Evolutionary conservation across 352 stramenopile species (phyloP), one percentile per base, ranked within the genome.

Genomic region (Saprolegnia parasitica): DNA sequence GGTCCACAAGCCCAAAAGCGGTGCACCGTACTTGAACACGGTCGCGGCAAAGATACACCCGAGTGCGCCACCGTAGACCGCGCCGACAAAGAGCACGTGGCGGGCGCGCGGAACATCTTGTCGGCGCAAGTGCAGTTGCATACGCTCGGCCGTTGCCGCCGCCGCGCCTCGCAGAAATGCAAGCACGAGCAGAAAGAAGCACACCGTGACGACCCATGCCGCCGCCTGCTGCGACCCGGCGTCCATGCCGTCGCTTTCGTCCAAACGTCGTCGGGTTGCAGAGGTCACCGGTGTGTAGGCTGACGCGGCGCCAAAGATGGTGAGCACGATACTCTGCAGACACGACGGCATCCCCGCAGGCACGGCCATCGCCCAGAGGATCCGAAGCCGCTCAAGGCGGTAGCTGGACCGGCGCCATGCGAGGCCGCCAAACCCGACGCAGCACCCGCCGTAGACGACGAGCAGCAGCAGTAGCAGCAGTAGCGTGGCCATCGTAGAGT

Each of bases 401-500:
- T 32, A 20, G 42, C 40, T 67, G 9, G 18, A 8, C 40, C 58
- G 35, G 6, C 8, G 9, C 58, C 58, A 67, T 35, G 20, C 58
- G 11, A 21, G 39, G 20, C 18, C n/a, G 24, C 39, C 37, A 37
- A 55, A 67, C 16, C 58, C 35, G 23, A 40, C 13, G 21, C 21
- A 9, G 24, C 13, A 24, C 6, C 52, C 58, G 4, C 35, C 50
- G 58, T 67, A 67, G 21, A 32, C 16, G 20, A 55, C n/a, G 18
- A 37, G 50, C 10, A 67, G 42, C 0, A 32, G 20, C 10, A 39
- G 10, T 39, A 55, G 58, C 20, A 56, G 18, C 29, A 67, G 24
- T 5, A 67, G 39, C 15, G 37, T 40, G 24, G 58, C 29, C 37
- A 91, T 83, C 0, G 86, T 91, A 15, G 86, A 76, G 26, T 88